A percentile compares a stretch with the other conserved stretches of the same genome.
phyloP scores from a whole-genome alignment of 441 rosid genomes.

The Codiaeum variegatum region DNA sequence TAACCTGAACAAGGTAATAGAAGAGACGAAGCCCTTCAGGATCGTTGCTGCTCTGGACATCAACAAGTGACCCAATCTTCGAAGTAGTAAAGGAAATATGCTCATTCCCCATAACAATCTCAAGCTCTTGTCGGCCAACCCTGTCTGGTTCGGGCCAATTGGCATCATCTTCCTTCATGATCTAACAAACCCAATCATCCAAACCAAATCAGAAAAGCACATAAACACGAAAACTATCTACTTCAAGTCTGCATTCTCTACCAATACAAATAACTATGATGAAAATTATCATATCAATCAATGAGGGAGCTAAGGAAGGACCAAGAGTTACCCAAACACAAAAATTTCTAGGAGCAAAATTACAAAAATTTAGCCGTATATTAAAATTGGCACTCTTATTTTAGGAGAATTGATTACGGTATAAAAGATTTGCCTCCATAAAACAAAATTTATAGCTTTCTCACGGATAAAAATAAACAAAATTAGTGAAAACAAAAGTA shows the following conservation, averaged over 20 bases:
- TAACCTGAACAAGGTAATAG: slow-evolving; percentile 95
- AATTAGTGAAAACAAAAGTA: no score
- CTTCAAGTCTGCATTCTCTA: not conserved
- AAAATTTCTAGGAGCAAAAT: no score
- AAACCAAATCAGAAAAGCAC: not conserved
- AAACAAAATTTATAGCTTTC: no score
- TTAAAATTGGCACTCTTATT: no score
- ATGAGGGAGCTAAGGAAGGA: not conserved
- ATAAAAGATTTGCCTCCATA: no score
- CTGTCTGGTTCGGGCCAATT: slow-evolving; percentile 98
- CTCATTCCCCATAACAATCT: slow-evolving; percentile 92
- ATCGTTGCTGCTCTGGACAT: slow-evolving; percentile 84
- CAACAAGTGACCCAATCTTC: slow-evolving; percentile 93
- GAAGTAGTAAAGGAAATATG: slow-evolving; percentile 93
- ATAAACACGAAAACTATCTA: not conserved
- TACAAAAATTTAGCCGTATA: no score
- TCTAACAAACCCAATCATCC: slow-evolving; percentile 34
- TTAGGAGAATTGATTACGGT: no score
- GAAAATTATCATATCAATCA: not conserved
- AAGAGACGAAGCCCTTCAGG: slow-evolving; percentile 94
- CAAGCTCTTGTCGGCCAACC: slow-evolving; percentile 88
- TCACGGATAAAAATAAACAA: no score
- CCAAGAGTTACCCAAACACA: not conserved
- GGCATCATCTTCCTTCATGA: slow-evolving; percentile 93
- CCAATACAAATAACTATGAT: not conserved